Conservation (phyloP, 139 green algal species). For the Marvania coccoides region DNA sequence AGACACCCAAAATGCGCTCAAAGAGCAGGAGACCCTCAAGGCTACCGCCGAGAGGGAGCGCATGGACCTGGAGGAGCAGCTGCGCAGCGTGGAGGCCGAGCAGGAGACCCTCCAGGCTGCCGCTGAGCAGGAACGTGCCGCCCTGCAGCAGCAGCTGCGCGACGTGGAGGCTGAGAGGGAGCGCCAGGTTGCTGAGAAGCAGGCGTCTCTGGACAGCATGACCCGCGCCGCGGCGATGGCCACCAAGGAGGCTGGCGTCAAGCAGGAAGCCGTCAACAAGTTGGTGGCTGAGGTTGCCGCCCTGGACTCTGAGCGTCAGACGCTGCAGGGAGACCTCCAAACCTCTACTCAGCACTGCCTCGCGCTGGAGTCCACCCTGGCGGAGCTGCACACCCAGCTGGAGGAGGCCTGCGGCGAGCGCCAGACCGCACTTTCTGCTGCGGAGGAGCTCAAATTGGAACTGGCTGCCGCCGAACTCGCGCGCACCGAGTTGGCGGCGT, state of each 20-base stretch:
- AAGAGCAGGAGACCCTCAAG: not conserved
- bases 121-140: too few relatives aligned
- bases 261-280: not conserved
- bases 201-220: constrained; percentile 16
- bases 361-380: not conserved
- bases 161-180: constrained; percentile 2
- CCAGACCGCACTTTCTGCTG: not conserved
- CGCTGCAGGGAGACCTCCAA: not conserved
- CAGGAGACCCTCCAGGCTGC: too few relatives aligned
- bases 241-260: constrained; percentile 11
- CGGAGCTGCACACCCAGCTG: constrained; percentile 5
- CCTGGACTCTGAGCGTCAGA: not conserved
- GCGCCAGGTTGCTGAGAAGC: constrained; percentile 14
- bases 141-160: not conserved
- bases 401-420: not conserved
- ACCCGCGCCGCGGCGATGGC: constrained; percentile 12
- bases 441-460: not conserved
- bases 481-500: not conserved
- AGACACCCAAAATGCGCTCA: not conserved
- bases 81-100: not conserved
- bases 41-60: constrained; percentile 1
- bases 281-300: not conserved
- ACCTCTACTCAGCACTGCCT: not conserved
- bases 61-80: not conserved
- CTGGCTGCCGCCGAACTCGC: not conserved